Percentiles rank a stretch among this genome's conserved stretches.
These are phyloP conservation scores for Populus euphratica DNA, from an alignment of 345 rosid genomes.

Conservation along the genomic window DNA sequence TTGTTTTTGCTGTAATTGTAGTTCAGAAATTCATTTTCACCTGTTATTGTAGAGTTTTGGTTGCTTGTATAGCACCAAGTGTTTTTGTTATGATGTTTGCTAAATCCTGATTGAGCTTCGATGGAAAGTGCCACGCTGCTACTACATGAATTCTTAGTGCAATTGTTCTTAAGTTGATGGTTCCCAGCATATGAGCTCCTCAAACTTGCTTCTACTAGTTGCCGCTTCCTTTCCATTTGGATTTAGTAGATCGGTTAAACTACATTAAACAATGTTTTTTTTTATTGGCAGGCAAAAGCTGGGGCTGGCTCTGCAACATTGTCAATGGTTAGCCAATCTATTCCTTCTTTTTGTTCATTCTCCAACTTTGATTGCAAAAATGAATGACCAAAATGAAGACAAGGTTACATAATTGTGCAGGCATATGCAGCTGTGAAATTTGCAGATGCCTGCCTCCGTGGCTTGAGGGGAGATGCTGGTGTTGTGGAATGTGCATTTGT, in stretches of 20 bases:
- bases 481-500: slow-evolving; percentile 75
- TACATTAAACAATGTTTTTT: background rate
- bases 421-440: slow-evolving; percentile 97
- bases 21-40: background rate
- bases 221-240: background rate
- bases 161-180: background rate
- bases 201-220: too few relatives aligned
- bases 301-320: slow-evolving; percentile 96
- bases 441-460: slow-evolving; percentile 87
- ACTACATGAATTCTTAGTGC: background rate
- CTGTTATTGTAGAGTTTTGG: background rate
- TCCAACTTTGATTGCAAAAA: background rate
- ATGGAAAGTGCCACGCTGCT: background rate
- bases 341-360: background rate
- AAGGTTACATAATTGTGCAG: slow-evolving; percentile 30
- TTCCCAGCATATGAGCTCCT: background rate
- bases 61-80: background rate
- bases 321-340: slow-evolving; percentile 64
- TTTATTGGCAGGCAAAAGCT: slow-evolving; percentile 79
- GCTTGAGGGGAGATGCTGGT: slow-evolving; percentile 83
- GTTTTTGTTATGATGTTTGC: background rate
- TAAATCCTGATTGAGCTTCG: background rate
- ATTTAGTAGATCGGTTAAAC: background rate
- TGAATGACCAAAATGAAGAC: background rate
- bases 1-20: background rate